These are phyloP conservation scores for Trametes gibbosa DNA, from an alignment of 768 basidiomycete species.

Conservation along the genomic window DNA sequence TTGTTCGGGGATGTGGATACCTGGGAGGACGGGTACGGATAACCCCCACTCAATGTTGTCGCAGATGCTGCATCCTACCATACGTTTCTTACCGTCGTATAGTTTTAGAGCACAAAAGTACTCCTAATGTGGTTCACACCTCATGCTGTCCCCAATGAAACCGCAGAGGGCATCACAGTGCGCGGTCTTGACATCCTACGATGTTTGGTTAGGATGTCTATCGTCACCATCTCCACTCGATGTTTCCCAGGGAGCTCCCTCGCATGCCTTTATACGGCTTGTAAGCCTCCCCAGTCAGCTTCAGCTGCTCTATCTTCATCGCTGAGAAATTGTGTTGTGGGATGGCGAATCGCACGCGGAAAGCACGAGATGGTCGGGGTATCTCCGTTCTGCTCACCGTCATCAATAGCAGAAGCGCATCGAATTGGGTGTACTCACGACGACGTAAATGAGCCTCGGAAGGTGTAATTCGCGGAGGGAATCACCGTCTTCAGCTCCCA, in stretches of 20 bases:
- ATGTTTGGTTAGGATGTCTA: neutral
- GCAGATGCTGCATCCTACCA: neutral
- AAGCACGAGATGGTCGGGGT: slow-evolving; percentile 69
- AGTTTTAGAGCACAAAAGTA: slow-evolving; percentile 22
- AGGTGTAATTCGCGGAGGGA: slow-evolving; percentile 63
- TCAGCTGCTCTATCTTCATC: slow-evolving; percentile 83
- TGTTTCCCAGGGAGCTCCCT: slow-evolving; percentile 58
- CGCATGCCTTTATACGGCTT: slow-evolving; percentile 93
- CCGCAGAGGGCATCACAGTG: neutral
- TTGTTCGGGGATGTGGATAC: too few species aligned
- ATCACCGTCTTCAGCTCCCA: slow-evolving; percentile 76
- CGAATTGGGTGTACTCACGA: slow-evolving; percentile 39
- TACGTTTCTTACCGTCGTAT: slow-evolving; percentile 19
- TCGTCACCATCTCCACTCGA: slow-evolving; percentile 55
- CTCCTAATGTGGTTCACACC: slow-evolving; percentile 6
- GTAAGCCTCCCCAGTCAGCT: slow-evolving; percentile 73
- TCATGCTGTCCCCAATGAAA: neutral
- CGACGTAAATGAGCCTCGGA: slow-evolving; percentile 77
- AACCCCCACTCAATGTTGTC: neutral
- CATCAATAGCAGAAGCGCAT: neutral
- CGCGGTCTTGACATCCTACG: neutral
- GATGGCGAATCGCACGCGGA: slow-evolving; percentile 71
- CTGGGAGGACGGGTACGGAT: neutral
- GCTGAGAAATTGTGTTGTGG: slow-evolving; percentile 71
- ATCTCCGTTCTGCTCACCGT: slow-evolving; percentile 33